Evolutionary conservation across 1,284 basidiomycete genomes (phyloP), one percentile per base, ranked within the genome.

Genomic region (Microbotryum scabiosae): DNA sequence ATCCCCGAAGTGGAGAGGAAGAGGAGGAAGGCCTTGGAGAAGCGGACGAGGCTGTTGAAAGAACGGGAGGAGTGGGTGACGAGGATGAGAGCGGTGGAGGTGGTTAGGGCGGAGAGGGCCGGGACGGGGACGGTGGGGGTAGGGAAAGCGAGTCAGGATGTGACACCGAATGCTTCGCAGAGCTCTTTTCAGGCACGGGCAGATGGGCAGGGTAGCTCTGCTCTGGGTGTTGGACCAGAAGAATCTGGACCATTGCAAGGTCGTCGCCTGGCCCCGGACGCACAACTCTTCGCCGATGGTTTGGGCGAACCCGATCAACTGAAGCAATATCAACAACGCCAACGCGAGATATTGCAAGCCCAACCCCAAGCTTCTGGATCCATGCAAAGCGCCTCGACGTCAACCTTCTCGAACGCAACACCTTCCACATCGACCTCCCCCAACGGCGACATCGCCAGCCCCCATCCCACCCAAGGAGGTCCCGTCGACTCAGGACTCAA

Each of bases 1-100:
- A 60, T 66, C 26, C 72, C 72, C 0, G 72, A 73, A 49, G 66
- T 73, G 16, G 72, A 73, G 56, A 58, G 69, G 32, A 68, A 72
- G 55, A 30, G 72, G 28, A 68, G 65, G 48, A 66, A 66, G 51
- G 71, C 71, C 20, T 52, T 73, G 30, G 69, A 72, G 56, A 72
- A 71, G 63, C 47, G 72, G 30, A 67, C 70, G 8, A 60, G 69
- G 56, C 54, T 70, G 25, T 56, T 73, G n/a, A 61, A 60, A n/a
- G 67, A 68, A 46, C 43, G 60, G 14, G 52, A 56, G 56, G 46
- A 54, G 16, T 41, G 62, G 36, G 43, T 51, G 6, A 32, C 51
- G 20, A 36, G 50, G 54, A 62, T 56, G 45, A 50, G 51, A 26
- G 48, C 46, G 21, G 47, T 44, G 36, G 51, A 57, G 41, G n/a